Evolutionary conservation across 2,329 filamentous ascomycete genomes (phyloP), one percentile per base, ranked within the genome.

Genomic region (Aspergillus sp.): DNA sequence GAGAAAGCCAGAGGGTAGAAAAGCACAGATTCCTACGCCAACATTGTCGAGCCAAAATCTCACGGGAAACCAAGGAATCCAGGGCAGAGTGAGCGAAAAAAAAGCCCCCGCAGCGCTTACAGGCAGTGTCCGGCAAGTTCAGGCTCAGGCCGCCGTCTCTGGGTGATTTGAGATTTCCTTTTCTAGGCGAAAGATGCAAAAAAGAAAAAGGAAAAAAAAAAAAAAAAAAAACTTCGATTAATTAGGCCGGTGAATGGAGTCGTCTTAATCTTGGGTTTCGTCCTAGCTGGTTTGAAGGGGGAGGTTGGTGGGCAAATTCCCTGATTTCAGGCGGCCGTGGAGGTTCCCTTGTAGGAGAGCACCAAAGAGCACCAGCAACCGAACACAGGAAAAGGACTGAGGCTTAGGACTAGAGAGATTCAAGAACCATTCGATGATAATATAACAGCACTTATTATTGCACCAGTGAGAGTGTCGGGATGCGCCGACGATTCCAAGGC

Each of bases 61-160:
- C 19, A 19, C 33, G 33, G 33, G 19, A 35, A 40, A 40, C 28
- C 30, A 33, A 31, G 39, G 31, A 40, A 11, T 28, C 29, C 10
- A 33, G 28, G 11, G 13, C 27, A 33, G 30, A 33, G 30, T 26
- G 13, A 19, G 19, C 19, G 35, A 27, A 37, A 37, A 11, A 28
- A 39, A n/a, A 39, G 37, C 30, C 29, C 39, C 39, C 39, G 39
- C 39, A 40, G 39, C 39, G 31, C 26, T 27, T 33, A 40, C 11
- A 12, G n/a, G 7, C 27, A 29, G 26, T 13, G 13, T 19, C 19
- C 19, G 19, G 19, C 19, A 19, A 19, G 19, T 8, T n/a, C 8
- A 35, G 33, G 33, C 33, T 35, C 33, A 35, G 33, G 19, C 33
- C 33, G 33, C 33, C 33, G 19, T 19, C 4, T 19, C 19, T 19